Evolutionary conservation across 78 protist genomes (phyloP), one percentile per base, ranked within the genome.

Genomic region (Dictyostelium brefeldianum): DNA sequence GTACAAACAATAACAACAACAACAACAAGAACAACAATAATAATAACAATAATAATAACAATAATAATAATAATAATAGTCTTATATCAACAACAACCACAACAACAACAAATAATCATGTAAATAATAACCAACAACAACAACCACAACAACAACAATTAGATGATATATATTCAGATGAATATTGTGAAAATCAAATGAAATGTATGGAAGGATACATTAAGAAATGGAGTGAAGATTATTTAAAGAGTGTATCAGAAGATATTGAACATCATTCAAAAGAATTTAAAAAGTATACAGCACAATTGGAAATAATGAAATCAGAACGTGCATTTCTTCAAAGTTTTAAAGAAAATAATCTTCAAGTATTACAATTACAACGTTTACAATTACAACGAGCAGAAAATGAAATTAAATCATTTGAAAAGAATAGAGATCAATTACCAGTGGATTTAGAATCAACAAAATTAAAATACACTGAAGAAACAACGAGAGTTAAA

Each of bases 371-470:
- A 14, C 43, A 65, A 29, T 65, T 29, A 65, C 73, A 65, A 65
- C 8, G 9, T 8, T 12, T 29, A 12, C 73, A 65, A 29, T 14
- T 65, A 29, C 73, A 65, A 65, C 73, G 36, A 27, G 29, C 27
- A 0, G 8, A 65, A 10, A 65, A 65, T 14, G 73, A 65, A 29
- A 65, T 65, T 65, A 25, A 65, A 65, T 65, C 73, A 14, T 25
- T 65, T 65, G 73, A 65, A 65, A 65, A 65, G 73, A 65, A 65
- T 65, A 22, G 73, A 29, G 29, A 65, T 29, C 73, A 65, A 29
- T 65, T 65, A 65, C 73, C 73, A 65, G 15, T 65, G 9, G 73
- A 65, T 65, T 65, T 65, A 29, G 73, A 65, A 5, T 65, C 46
- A 10, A 65, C 12, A 29, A 65, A 65, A 65, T 29, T 65, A 12